Evolutionary conservation across 2,329 filamentous ascomycete species (phyloP).

Genomic region (Diaporthe nobilis): DNA sequence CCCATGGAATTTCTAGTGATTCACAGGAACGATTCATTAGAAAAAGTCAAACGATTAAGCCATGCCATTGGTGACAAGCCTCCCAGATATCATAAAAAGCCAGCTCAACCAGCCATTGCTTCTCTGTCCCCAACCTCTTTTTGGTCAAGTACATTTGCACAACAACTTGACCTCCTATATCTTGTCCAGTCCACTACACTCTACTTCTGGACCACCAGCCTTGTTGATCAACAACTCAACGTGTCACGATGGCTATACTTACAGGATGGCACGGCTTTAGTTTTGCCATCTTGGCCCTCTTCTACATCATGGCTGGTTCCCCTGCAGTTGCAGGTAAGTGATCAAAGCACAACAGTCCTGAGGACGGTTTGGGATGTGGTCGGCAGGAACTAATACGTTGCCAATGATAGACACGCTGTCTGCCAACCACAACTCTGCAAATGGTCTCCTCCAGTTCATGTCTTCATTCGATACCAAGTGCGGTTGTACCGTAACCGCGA

Average conservation of each 20-base stretch:
- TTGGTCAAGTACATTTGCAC: neutral
- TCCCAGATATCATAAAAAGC: neutral
- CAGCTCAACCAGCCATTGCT: neutral
- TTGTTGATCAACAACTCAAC: neutral
- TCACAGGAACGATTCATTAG: no score
- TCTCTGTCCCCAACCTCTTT: neutral
- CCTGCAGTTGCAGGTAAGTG: neutral
- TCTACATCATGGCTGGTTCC: neutral
- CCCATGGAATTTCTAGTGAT: no score
- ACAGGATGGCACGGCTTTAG: neutral
- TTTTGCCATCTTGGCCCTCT: neutral
- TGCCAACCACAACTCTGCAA: neutral
- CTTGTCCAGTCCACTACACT: neutral
- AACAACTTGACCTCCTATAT: neutral
- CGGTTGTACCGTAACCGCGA: neutral
- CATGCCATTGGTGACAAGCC: no score
- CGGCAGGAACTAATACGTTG: neutral
- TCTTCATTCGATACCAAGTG: neutral
- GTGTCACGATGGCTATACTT: neutral
- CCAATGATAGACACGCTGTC: neutral
- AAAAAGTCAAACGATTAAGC: no score
- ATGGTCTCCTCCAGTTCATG: no score
- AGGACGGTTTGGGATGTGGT: neutral
- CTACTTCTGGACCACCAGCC: no score
- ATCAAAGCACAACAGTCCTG: no score